phyloP scores from a whole-genome alignment of 2,329 filamentous ascomycete species.

The Fusarium acutatum region DNA sequence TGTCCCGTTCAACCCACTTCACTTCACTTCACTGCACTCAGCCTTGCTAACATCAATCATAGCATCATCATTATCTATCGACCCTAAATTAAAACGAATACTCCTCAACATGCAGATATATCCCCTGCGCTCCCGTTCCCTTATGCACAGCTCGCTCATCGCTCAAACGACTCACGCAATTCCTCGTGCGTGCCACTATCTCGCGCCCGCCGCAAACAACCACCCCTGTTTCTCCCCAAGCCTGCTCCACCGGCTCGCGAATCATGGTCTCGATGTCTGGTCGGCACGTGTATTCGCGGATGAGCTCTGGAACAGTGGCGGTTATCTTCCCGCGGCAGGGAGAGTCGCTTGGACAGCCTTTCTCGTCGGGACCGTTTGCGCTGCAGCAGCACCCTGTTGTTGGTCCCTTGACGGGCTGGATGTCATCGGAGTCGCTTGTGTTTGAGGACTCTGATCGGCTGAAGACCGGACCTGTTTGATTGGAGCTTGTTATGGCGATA shows the following conservation, averaged over 20 bases:
- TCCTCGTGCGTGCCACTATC: conserved; percentile 62
- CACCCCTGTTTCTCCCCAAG: conserved; percentile 68
- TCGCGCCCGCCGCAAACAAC: conserved; percentile 67
- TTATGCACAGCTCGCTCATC: conserved; percentile 72
- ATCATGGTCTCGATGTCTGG: conserved; percentile 63
- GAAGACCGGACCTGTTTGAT: conserved; percentile 32
- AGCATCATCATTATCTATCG: background rate
- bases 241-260: conserved; percentile 62
- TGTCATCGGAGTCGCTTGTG: conserved; percentile 32
- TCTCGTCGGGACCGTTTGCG: conserved; percentile 11
- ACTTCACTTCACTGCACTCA: background rate
- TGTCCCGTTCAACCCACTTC: background rate
- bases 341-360: conserved; percentile 21
- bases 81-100: conserved; percentile 58
- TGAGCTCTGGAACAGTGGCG: conserved; percentile 37
- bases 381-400: conserved; percentile 37
- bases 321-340: conserved; percentile 11
- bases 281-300: conserved; percentile 56
- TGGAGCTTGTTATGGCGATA: conserved; percentile 60
- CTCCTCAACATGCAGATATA: conserved; percentile 68
- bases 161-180: conserved; percentile 63
- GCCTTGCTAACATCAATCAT: background rate
- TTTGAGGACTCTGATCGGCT: conserved; percentile 33
- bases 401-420: conserved; percentile 20
- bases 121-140: conserved; percentile 70